Percentiles rank a stretch among this genome's conserved stretches.
Evolutionary conservation across 768 basidiomycete species (phyloP).

Genomic region (Leccinum aurantiacum): DNA sequence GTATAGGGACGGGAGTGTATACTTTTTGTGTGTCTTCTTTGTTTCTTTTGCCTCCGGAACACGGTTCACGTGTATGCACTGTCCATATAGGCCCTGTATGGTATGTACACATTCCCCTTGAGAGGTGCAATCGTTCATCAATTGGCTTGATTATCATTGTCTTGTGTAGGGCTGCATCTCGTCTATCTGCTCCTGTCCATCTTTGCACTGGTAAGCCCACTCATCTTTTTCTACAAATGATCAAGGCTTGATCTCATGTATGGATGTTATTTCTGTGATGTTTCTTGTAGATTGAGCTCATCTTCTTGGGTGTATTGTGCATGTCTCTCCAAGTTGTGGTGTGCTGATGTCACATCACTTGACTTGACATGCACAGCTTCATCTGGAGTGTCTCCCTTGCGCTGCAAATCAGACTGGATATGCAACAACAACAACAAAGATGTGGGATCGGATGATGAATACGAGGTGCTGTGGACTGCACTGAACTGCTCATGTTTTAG

Average conservation of each 20-base stretch:
- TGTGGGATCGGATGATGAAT: not conserved
- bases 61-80: not conserved
- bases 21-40: constrained; percentile 28
- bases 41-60: not conserved
- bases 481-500: constrained; percentile 6
- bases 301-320: constrained; percentile 23
- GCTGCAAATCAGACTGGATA: constrained; percentile 14
- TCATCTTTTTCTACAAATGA: not conserved
- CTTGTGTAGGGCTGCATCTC: constrained; percentile 17
- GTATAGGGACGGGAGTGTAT: constrained; percentile 23
- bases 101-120: constrained; percentile 10
- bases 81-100: constrained; percentile 24
- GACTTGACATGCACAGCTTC: constrained; percentile 24
- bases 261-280: not conserved
- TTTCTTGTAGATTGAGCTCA: constrained; percentile 18
- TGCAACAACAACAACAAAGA: not conserved
- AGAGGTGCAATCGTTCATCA: not conserved
- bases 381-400: constrained; percentile 36
- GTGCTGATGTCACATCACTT: not conserved
- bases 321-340: constrained; percentile 1
- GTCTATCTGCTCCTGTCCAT: constrained; percentile 23
- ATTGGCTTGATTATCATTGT: not conserved
- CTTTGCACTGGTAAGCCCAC: constrained; percentile 22
- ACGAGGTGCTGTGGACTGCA: not conserved
- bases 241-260: not conserved